Conservation (phyloP, 768 basidiomycete species). For the Podaxis sp. region DNA sequence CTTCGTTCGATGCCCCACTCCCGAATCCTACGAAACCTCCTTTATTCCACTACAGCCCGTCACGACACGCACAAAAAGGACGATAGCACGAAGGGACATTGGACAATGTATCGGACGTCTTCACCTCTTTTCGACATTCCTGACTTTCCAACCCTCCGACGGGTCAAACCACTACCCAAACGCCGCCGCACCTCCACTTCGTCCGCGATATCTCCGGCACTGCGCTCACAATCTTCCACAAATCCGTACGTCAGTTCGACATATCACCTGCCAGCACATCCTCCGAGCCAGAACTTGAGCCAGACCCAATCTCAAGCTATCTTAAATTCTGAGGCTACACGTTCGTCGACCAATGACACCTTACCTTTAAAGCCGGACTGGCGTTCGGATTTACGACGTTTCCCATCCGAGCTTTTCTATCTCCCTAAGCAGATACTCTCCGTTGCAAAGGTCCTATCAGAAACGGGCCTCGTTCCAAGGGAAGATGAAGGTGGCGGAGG, state of each 20-base stretch:
- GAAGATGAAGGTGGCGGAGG: neutral
- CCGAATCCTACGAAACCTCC: conserved; percentile 3
- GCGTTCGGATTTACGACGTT: neutral
- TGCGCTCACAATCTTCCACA: conserved; percentile 11
- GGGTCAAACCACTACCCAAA: conserved; percentile 77
- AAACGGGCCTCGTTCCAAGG: neutral
- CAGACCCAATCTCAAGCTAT: neutral
- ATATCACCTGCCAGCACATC: neutral
- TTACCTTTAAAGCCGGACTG: neutral
- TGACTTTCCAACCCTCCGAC: conserved; percentile 57
- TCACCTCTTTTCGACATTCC: conserved; percentile 60
- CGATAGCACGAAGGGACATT: conserved; percentile 5
- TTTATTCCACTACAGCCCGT: conserved; percentile 8
- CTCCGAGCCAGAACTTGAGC: neutral
- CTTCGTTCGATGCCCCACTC: neutral
- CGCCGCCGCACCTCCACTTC: conserved; percentile 48
- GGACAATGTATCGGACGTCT: conserved; percentile 45
- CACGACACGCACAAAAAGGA: neutral
- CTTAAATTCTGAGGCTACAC: neutral
- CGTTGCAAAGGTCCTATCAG: neutral
- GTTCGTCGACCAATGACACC: neutral
- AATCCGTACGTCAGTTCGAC: neutral
- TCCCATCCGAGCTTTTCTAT: neutral
- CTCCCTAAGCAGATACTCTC: neutral
- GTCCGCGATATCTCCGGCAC: conserved; percentile 4